A percentile compares a stretch with the other conserved stretches of the same genome.
These are phyloP conservation scores for Bolboschoenoplectus hybrid DNA, from an alignment of 202 grass and related monocot genomes.

Conservation along the genomic window DNA sequence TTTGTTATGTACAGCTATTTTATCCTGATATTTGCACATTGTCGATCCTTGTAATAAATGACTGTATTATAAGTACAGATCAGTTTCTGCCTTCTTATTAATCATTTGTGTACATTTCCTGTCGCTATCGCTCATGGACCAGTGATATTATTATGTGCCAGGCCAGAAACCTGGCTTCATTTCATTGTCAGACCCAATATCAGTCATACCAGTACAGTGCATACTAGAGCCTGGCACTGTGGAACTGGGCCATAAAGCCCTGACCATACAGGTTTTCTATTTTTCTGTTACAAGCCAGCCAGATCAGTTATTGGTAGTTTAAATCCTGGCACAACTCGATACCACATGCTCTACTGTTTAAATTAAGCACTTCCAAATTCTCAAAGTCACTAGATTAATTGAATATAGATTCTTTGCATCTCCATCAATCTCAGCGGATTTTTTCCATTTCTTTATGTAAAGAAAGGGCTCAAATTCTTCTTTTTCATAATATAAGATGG, in stretches of 20 bases:
- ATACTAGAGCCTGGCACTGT: too few relatives aligned
- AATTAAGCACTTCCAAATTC: too few relatives aligned
- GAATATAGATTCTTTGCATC: too few relatives aligned
- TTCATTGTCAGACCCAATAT: neutral
- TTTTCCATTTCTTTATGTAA: too few relatives aligned
- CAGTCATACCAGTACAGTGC: neutral
- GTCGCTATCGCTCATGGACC: neutral
- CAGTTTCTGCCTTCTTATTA: neutral
- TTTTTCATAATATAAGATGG: too few relatives aligned
- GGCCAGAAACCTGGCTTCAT: neutral
- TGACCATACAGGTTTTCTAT: neutral
- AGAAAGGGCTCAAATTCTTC: too few relatives aligned
- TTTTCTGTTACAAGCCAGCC: neutral
- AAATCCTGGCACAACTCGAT: neutral
- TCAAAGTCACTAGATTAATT: too few relatives aligned
- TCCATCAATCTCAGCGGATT: too few relatives aligned
- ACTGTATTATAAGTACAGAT: neutral
- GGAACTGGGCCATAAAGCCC: too few relatives aligned
- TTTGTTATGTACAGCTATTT: neutral
- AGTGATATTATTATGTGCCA: constrained; percentile 4
- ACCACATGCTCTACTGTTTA: too few relatives aligned
- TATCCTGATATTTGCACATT: neutral
- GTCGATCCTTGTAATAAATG: neutral
- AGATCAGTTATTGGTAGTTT: neutral
- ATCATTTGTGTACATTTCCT: neutral